Base-by-base conservation (phyloP, 2,329 filamentous ascomycete genomes). In the Phyllosticta capitalensis region DNA sequence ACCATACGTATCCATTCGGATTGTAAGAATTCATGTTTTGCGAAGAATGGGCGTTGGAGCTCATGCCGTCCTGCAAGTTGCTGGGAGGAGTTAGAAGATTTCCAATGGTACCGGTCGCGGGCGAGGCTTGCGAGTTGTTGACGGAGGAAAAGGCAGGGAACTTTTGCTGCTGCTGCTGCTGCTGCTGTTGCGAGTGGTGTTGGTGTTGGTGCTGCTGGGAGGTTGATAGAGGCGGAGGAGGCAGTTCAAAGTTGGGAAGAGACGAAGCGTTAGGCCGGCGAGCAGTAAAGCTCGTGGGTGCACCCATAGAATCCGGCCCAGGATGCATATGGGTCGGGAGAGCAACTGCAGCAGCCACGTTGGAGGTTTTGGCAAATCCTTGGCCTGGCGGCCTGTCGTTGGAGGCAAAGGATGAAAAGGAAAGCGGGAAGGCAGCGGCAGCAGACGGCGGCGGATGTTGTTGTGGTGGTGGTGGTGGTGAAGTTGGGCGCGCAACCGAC, bases 241-340 rank as follows among this genome's bases (percentile, higher is more conserved):
- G 83, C 55, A 90, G 81, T 68, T 88, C 84, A 69, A 89, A 89
- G 65, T 75, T 81, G 61, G 87, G 86, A 63, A 91, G 80, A 66
- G 82, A 81, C 61, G 82, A 83, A 63, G 87, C 84, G 68, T 86
- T 86, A 68, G 85, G 83, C 72, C 87, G 83, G 68, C 88, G 83
- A 72, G 85, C 81, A 65, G 85, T 83, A 71, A 91, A 85, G 76
- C 86, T 87, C 69, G 81, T 79, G 66, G 82, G 79, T 67, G 79
- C 77, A 72, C 79, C 79, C 76, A 86, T 80, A 71, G 77, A 76
- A 72, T 85, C 82, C 69, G 83, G 74, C 69, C 79, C 78, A 71
- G 81, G 76, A 75, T 83, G 80, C 83, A 86, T 86, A 71, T 80
- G 81, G 70, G 79, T 75, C 70, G 80, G 78, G 67, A 79, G 81